Evolutionary conservation across 768 basidiomycete genomes (phyloP), one percentile per base, ranked within the genome.

Genomic region (Xanthoconium purpureum): DNA sequence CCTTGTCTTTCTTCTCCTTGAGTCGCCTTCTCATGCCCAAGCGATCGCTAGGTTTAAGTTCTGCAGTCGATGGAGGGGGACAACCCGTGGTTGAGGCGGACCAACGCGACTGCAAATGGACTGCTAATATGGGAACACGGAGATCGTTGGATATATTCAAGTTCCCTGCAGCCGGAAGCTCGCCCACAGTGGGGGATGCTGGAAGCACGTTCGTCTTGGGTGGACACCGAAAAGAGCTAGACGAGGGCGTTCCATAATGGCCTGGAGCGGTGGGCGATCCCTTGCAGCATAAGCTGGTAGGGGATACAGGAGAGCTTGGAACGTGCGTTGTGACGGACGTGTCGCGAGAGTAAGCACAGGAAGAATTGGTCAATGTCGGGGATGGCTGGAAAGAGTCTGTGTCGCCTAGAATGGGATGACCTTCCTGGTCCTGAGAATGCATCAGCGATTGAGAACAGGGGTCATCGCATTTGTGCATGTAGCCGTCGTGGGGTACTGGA

Each of bases 71-170:
- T 0, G 59, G 63, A 0, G 66, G 32, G 0, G 71, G 12, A 15
- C 69, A 71, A 1, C 66, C 71, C 0, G 70, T 73, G 0, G 71
- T 71, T 5, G 70, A 67, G 24, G 71, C 54, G 14, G 70, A 71
- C 70, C 70, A 71, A 14, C 57, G 63, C 0, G 66, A 67, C 49
- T 67, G 67, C 10, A 59, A 55, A 8, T 47, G 38, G 20, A 55
- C 30, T 6, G 54, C n/a, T 7, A 13, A 10, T 10, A 55, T 55
- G 5, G 53, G 44, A 6, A 58, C 13, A 2, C 47, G 46, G 9
- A 66, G 63, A 17, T 37, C 35, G 3, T 28, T 47, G 12, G n/a
- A 20, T 0, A 17, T 24, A 5, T 24, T 24, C 24, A 24, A 24
- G 24, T 28, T 15, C 4, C 36, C 36, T 2, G 11, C 11, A 11